Conservation (phyloP, 1,284 basidiomycete species). For the Schizopora paradoxa region DNA sequence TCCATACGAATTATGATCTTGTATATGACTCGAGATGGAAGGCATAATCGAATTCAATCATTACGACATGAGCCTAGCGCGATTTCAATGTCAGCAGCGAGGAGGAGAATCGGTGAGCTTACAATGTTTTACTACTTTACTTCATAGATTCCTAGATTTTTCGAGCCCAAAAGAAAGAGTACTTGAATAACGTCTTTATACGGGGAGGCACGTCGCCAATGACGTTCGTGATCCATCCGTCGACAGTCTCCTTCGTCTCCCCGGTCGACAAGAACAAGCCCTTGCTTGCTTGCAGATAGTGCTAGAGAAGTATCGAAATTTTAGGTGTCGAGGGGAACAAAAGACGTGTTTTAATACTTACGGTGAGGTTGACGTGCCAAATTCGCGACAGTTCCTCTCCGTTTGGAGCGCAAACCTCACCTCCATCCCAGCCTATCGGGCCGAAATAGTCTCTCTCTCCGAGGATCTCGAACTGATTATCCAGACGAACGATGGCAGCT, state of each 20-base stretch:
- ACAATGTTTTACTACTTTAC: no score
- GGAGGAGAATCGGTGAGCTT: no score
- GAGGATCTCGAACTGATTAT: conserved; percentile 1
- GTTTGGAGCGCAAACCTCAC: conserved; percentile 1
- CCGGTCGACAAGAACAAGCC: conserved; percentile 7
- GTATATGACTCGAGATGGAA: no score
- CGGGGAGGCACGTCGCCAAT: no score
- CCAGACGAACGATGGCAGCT: not conserved
- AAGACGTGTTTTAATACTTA: not conserved
- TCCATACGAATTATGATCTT: no score
- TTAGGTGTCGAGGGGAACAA: not conserved
- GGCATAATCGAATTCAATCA: no score
- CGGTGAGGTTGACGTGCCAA: not conserved
- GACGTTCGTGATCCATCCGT: conserved; percentile 14
- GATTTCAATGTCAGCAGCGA: no score
- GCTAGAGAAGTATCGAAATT: not conserved
- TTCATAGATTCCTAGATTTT: no score
- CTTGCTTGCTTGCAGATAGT: conserved; percentile 9
- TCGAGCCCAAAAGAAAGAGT: no score
- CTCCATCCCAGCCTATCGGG: conserved; percentile 6
- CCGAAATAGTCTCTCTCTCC: conserved; percentile 9
- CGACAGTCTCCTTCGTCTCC: conserved; percentile 4
- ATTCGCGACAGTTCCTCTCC: conserved; percentile 11
- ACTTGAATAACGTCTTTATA: no score
- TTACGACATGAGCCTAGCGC: no score